Percentiles rank a stretch among this genome's conserved stretches.
Conservation (phyloP, 2,329 filamentous ascomycete genomes). For the Didymella segeticola region DNA sequence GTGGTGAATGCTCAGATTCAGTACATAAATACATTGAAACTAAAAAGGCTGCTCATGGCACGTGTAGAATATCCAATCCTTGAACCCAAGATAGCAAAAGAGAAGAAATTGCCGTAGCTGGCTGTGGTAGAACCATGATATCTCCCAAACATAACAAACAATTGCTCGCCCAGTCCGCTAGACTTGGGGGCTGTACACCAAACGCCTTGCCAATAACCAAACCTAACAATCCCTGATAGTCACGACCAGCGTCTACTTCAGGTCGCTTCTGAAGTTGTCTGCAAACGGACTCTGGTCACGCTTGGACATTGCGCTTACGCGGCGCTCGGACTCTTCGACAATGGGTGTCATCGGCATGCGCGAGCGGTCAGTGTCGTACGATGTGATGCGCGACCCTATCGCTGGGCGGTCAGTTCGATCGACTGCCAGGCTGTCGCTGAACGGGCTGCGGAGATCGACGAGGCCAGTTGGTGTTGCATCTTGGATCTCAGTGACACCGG, state of each 20-base stretch:
- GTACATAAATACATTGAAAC: slow-evolving; percentile 20
- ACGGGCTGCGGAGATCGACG: slow-evolving; percentile 41
- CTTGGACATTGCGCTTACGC: slow-evolving; percentile 39
- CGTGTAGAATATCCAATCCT: slow-evolving; percentile 9
- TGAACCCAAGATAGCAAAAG: slow-evolving; percentile 11
- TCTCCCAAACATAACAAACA: slow-evolving; percentile 14
- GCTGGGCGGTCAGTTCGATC: slow-evolving; percentile 29
- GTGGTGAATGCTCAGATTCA: slow-evolving; percentile 11
- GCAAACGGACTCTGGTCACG: slow-evolving; percentile 45
- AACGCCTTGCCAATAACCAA: slow-evolving; percentile 18
- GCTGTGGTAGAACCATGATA: slow-evolving; percentile 15
- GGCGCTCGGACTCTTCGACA: slow-evolving; percentile 54
- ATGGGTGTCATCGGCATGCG: slow-evolving; percentile 52
- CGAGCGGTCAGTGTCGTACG: slow-evolving; percentile 35
- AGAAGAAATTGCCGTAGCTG: slow-evolving; percentile 16
- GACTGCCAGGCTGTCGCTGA: slow-evolving; percentile 40
- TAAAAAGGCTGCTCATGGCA: slow-evolving; percentile 15
- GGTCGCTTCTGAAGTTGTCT: slow-evolving; percentile 34
- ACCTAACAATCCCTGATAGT: neutral
- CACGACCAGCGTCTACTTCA: slow-evolving; percentile 10
- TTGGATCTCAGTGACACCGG: slow-evolving; percentile 45
- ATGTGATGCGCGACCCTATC: slow-evolving; percentile 40
- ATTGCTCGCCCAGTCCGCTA: slow-evolving; percentile 20
- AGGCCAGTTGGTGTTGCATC: slow-evolving; percentile 41
- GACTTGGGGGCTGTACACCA: slow-evolving; percentile 17